Base-by-base conservation (phyloP, 345 rosid species). In the Brassica juncea region DNA sequence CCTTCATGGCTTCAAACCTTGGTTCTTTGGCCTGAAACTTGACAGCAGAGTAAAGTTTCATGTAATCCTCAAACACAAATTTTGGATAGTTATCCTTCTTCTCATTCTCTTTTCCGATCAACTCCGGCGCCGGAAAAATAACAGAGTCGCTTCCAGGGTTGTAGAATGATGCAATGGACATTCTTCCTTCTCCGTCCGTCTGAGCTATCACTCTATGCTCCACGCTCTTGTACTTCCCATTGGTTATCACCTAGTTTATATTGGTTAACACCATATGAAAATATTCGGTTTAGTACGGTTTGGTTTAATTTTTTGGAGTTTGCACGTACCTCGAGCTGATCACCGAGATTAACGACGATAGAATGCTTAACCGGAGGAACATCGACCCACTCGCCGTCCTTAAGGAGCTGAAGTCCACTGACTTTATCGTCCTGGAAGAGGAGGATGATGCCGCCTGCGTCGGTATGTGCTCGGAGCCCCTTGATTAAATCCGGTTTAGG, bases 291-390 rank as follows among this genome's bases (percentile, higher is more conserved):
- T 2, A 49, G 57, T 77, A 21, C 39, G 75, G 64, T 76, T 69
- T 15, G 70, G 71, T 77, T 47, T 14, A 32, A 34, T 77, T 11
- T 11, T 42, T 67, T 57, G 60, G 58, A 19, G 21, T 19, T 19
- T 0, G 21, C 21, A 30, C 63, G 21, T 75, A 94, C 98, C 95
- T 94, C 99, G 0, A 94, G 81, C 68, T 94, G 99, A 81, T 94
- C 99, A 0, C 99, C 99, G 0, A 94, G 97, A 84, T 94, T 94
- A 70, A 94, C 59, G 10, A 94, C 99, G 58, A 94, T 90, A 81
- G 98, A 91, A 74, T 92, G 99, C 77, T 87, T 90, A 91, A 94
- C 84, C 1, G 99, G 99, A 1, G 99, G 99, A 12, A 94, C 99
- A 71, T 87, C 98, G 39, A 94, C 68, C 99, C 99, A 94, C 2